Evolutionary conservation across 441 rosid species (phyloP), one percentile per base, ranked within the genome.

Genomic region (Erodium moschatum): DNA sequence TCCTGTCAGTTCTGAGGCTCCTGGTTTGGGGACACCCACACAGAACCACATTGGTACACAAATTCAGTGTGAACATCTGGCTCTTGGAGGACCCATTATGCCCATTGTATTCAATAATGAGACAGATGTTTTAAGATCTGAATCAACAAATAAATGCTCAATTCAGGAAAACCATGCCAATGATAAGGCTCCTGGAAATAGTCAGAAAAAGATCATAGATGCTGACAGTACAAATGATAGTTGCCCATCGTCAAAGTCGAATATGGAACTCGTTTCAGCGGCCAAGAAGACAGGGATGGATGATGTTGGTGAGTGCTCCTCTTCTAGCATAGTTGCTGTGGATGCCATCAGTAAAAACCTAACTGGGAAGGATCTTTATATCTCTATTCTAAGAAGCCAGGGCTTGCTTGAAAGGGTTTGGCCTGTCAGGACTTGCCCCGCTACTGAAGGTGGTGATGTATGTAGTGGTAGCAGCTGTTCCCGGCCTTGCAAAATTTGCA

Each of bases 401-500:
- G 81, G 79, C 38, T 70, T 78, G 75, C 72, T 76, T n/a, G 74
- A 72, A 67, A 75, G 78, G 75, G 70, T 66, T 74, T 48, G 63
- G 38, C 73, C 78, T 13, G 66, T 69, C 29, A 68, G 68, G 42
- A 64, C 69, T 67, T 19, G 6, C 74, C 64, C 75, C 67, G 70
- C 77, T 73, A 67, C 52, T 12, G 74, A 74, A 69, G 76, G 62
- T 20, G 71, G 71, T 65, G 80, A 74, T 72, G 74, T 68, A 67
- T 77, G 72, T 16, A 56, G 70, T 63, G 71, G 72, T 42, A 63
- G 76, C 68, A 78, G 69, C 62, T 72, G 76, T 77, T 81, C 74
- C 72, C 74, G 81, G 71, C 56, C 73, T 50, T 94, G 99, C 85
- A 88, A 81, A 79, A 79, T 78, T 72, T 94, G 99, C 82, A 80